Evolutionary conservation across 2,329 filamentous ascomycete species (phyloP).

Genomic region (Akanthomyces uredinophilus): DNA sequence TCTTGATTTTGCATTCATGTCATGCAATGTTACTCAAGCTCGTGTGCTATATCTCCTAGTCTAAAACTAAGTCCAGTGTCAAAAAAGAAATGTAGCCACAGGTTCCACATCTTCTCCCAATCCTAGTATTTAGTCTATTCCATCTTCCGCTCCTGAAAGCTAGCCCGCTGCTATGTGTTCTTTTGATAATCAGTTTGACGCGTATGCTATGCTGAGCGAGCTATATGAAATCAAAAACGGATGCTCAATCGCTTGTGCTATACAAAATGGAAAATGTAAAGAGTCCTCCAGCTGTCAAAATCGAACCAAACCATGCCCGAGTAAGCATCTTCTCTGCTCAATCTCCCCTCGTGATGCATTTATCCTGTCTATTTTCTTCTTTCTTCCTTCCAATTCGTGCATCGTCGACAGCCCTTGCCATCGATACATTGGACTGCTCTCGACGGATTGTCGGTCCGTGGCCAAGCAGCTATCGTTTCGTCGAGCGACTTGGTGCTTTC

Average conservation of each 20-base stretch:
- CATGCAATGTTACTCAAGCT: background rate
- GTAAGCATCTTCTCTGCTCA: background rate
- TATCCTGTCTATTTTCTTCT: too few species aligned
- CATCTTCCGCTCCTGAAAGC: background rate
- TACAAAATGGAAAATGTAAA: background rate
- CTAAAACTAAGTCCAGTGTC: background rate
- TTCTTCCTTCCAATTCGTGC: too few species aligned
- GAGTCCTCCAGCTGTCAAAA: background rate
- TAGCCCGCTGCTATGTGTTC: too few species aligned
- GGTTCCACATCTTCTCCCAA: background rate
- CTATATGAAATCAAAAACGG: too few species aligned
- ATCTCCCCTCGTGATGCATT: background rate
- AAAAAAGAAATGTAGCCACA: background rate
- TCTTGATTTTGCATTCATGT: background rate
- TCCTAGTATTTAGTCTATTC: background rate
- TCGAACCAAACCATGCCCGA: too few species aligned
- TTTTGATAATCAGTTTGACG: background rate
- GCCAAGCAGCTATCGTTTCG: background rate
- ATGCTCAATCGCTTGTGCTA: background rate
- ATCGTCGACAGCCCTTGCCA: background rate
- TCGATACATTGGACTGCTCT: background rate
- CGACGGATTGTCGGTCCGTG: background rate
- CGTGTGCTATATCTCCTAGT: background rate
- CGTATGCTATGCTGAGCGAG: background rate
- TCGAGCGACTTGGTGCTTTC: background rate